Conservation (phyloP, 1,284 basidiomycete genomes). For the Cystobasidium sp. region DNA sequence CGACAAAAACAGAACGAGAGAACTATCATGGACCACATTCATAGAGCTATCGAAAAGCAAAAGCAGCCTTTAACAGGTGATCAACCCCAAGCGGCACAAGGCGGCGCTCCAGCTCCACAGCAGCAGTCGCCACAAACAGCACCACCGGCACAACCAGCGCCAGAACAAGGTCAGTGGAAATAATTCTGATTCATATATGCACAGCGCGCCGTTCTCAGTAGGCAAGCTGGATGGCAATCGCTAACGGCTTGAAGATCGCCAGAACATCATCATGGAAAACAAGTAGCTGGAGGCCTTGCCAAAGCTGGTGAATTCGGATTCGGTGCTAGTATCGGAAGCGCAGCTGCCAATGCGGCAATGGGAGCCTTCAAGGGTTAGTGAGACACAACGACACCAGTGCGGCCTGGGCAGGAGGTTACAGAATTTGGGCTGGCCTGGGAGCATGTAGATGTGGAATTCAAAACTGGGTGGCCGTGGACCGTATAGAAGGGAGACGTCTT, state of each 20-base stretch:
- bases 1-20: background rate
- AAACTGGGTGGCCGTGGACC: no score
- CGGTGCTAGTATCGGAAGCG: background rate
- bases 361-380: constrained; percentile 7
- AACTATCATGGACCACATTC: background rate
- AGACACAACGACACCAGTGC: background rate
- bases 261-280: constrained; percentile 1
- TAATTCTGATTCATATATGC: no score
- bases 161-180: background rate
- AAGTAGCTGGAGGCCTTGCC: constrained; percentile 1
- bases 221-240: background rate
- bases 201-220: no score
- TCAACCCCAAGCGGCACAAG: background rate
- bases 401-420: no score
- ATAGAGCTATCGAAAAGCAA: constrained; percentile 3
- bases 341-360: background rate
- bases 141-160: constrained; percentile 2
- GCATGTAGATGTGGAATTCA: no score
- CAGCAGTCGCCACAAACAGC: background rate
- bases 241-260: background rate
- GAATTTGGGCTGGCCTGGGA: no score
- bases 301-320: constrained; percentile 7
- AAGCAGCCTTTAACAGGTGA: background rate
- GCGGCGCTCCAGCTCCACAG: background rate
- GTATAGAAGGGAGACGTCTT: no score